Conservation (phyloP, 2,329 filamentous ascomycete species). For the Aureobasidium sp. region DNA sequence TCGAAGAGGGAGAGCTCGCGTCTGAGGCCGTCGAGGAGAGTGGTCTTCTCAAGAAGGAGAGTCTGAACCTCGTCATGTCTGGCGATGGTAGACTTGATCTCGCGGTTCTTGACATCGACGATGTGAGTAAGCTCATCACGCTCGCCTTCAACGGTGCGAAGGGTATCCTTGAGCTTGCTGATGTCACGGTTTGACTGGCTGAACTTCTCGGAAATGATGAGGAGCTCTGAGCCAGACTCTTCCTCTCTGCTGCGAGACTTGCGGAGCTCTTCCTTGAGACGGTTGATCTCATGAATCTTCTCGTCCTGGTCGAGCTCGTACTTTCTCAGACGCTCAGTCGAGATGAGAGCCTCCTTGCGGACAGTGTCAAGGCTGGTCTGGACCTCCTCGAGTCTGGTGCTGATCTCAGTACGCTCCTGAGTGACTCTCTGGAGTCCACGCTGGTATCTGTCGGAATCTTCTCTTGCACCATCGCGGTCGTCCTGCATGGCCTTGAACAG, state of each 20-base stretch:
- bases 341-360: constrained; percentile 21
- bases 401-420: constrained; percentile 25
- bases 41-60: constrained; percentile 19
- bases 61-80: constrained; percentile 21
- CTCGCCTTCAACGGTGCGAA: constrained; percentile 23
- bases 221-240: constrained; percentile 21
- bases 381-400: constrained; percentile 21
- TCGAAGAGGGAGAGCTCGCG: constrained; percentile 21
- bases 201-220: constrained; percentile 21
- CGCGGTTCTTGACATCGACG: constrained; percentile 22
- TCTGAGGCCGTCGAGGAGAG: constrained; percentile 22
- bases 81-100: constrained; percentile 22
- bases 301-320: constrained; percentile 23
- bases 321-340: constrained; percentile 22
- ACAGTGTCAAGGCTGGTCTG: constrained; percentile 20
- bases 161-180: constrained; percentile 21
- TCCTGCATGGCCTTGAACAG: constrained; percentile 19
- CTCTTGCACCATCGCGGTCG: constrained; percentile 22
- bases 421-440: constrained; percentile 21
- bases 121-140: constrained; percentile 24
- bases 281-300: constrained; percentile 23
- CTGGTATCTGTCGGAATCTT: constrained; percentile 23
- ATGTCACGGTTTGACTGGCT: constrained; percentile 22
- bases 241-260: constrained; percentile 20
- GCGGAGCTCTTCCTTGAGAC: constrained; percentile 24